phyloP scores from a whole-genome alignment of 1,284 basidiomycete species.

The Austropuccinia psidii region DNA sequence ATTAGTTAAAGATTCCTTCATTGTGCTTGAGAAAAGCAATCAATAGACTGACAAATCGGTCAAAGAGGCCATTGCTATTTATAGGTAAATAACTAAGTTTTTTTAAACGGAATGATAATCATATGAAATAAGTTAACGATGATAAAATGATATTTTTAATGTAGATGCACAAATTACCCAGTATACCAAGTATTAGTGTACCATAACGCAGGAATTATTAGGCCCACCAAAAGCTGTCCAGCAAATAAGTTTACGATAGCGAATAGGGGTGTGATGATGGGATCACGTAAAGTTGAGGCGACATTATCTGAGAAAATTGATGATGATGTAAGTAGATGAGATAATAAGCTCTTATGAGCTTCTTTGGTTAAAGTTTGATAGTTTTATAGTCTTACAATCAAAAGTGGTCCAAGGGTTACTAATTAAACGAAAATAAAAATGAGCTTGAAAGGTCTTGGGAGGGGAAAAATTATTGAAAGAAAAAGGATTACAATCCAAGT shows the following conservation, averaged over 20 bases:
- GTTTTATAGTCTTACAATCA: conserved; percentile 21
- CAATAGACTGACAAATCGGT: conserved; percentile 28
- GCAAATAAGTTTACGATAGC: conserved; percentile 23
- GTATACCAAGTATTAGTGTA: conserved; percentile 31
- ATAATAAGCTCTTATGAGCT: not conserved
- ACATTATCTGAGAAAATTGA: not conserved
- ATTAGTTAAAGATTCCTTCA: not conserved
- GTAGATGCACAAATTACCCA: not conserved
- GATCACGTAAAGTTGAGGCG: conserved; percentile 18
- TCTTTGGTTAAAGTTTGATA: not conserved
- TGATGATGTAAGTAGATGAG: too few relatives aligned
- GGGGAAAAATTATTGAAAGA: not conserved
- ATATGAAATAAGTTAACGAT: not conserved
- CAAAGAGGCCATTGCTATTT: conserved; percentile 31
- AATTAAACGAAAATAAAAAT: not conserved
- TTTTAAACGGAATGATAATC: not conserved
- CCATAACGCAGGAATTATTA: conserved; percentile 33
- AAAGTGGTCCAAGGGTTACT: conserved; percentile 36
- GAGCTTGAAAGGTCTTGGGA: not conserved
- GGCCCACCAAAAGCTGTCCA: conserved; percentile 13
- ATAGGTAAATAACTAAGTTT: conserved; percentile 16
- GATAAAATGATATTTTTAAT: not conserved
- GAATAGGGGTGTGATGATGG: conserved; percentile 29
- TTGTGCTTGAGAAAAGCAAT: not conserved
- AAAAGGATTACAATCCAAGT: conserved; percentile 15